phyloP scores from a whole-genome alignment of 2,329 filamentous ascomycete species.

The Xylariaceae sp. region DNA sequence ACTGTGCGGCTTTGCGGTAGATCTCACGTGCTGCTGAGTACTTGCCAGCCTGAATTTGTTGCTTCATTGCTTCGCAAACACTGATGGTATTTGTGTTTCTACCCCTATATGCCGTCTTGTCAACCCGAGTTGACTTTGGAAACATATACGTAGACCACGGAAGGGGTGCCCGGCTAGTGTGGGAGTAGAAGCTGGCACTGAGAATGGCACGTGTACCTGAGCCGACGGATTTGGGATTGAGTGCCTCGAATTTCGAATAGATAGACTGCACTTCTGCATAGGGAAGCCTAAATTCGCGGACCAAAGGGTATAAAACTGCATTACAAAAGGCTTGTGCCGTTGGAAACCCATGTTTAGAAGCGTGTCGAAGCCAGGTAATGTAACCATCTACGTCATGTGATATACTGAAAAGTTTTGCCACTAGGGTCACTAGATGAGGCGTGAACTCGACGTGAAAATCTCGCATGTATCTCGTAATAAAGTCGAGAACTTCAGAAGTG shows the following conservation, averaged over 20 bases:
- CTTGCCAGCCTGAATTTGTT: constrained; percentile 31
- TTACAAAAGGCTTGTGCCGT: constrained; percentile 37
- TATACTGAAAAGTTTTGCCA: constrained; percentile 41
- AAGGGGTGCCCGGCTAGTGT: no score
- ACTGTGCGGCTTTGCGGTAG: constrained; percentile 36
- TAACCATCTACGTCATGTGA: constrained; percentile 37
- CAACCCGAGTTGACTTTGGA: constrained; percentile 14
- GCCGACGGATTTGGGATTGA: constrained; percentile 33
- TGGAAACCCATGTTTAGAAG: constrained; percentile 33
- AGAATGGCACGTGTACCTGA: no score
- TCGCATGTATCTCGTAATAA: constrained; percentile 35
- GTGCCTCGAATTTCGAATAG: constrained; percentile 30
- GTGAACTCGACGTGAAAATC: constrained; percentile 35
- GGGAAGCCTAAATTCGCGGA: constrained; percentile 35
- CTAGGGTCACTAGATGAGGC: constrained; percentile 37
- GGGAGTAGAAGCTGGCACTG: no score
- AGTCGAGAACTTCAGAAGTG: constrained; percentile 37
- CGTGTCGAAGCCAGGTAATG: constrained; percentile 39
- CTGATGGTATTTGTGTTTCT: constrained; percentile 30
- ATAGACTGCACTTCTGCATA: constrained; percentile 35
- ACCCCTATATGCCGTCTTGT: constrained; percentile 21
- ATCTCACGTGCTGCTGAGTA: constrained; percentile 33
- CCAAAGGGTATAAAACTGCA: constrained; percentile 37
- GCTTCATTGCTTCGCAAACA: constrained; percentile 39
- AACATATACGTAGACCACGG: no score